phyloP scores from a whole-genome alignment of 768 basidiomycete species.

The Termitomyces sp. region DNA sequence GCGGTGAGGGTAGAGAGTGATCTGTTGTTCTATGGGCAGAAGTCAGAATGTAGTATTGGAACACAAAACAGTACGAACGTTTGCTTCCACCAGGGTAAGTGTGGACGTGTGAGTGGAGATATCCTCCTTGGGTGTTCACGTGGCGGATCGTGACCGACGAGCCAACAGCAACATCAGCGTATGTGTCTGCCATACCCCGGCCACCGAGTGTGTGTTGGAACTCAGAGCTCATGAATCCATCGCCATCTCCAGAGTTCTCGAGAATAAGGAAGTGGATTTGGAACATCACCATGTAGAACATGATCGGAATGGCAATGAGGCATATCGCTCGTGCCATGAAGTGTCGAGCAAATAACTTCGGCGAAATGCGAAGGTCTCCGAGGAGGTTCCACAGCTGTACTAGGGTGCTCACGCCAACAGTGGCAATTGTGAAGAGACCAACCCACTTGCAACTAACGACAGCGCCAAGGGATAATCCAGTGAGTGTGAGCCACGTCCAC shows the following conservation, averaged over 20 bases:
- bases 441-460: constrained; percentile 98
- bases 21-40: constrained; percentile 78
- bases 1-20: constrained; percentile 98
- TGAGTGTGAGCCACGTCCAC: constrained; percentile 91
- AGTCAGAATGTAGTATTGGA: neutral
- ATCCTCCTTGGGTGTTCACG: constrained; percentile 97
- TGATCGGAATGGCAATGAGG: constrained; percentile 76
- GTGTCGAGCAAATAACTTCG: constrained; percentile 75
- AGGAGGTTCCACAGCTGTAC: constrained; percentile 86
- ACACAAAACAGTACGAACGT: constrained; percentile 42
- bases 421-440: constrained; percentile 95
- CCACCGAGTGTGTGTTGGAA: constrained; percentile 96
- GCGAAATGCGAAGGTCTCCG: constrained; percentile 79
- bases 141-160: constrained; percentile 84
- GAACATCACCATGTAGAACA: constrained; percentile 98
- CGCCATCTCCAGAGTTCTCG: constrained; percentile 90
- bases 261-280: constrained; percentile 90
- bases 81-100: constrained; percentile 87
- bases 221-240: constrained; percentile 99
- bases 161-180: constrained; percentile 85
- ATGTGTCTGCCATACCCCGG: constrained; percentile 90
- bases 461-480: constrained; percentile 88
- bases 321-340: constrained; percentile 89
- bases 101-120: constrained; percentile 92
- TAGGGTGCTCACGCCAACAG: constrained; percentile 82